These are phyloP conservation scores for Suillus subaureus DNA, from an alignment of 768 basidiomycete species.

Conservation along the genomic window DNA sequence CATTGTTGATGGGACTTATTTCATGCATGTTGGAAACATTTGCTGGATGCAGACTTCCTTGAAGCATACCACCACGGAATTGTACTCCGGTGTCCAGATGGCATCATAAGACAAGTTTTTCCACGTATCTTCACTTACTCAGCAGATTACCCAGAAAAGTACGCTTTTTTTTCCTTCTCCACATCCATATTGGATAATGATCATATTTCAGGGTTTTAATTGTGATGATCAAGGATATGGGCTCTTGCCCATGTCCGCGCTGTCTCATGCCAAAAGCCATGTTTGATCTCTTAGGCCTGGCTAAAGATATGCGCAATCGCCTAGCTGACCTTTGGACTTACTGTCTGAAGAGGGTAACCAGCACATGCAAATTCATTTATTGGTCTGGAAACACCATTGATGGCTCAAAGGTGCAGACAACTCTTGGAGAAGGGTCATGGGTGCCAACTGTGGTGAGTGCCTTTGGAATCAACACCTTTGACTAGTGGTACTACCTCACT, in stretches of 20 bases:
- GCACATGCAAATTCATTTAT: too few species aligned
- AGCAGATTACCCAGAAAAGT: too few species aligned
- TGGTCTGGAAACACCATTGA: too few species aligned
- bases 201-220: slow-evolving; percentile 18
- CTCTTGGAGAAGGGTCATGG: too few species aligned
- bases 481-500: too few species aligned
- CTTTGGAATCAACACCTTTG: too few species aligned
- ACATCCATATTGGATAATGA: too few species aligned
- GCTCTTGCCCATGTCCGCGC: slow-evolving; percentile 23
- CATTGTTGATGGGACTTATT: slow-evolving; percentile 14
- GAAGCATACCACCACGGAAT: neutral
- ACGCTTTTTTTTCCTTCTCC: too few species aligned
- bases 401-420: too few species aligned
- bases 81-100: slow-evolving; percentile 24
- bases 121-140: too few species aligned
- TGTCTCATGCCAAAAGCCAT: slow-evolving; percentile 18
- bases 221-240: slow-evolving; percentile 20
- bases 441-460: too few species aligned
- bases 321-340: neutral
- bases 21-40: neutral
- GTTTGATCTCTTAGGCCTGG: slow-evolving; percentile 15
- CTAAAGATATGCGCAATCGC: neutral
- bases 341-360: neutral
- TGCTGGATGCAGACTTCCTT: neutral
- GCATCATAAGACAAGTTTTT: too few species aligned